Evolutionary conservation across 441 rosid species (phyloP).

Genomic region (Adansonia gregorii): DNA sequence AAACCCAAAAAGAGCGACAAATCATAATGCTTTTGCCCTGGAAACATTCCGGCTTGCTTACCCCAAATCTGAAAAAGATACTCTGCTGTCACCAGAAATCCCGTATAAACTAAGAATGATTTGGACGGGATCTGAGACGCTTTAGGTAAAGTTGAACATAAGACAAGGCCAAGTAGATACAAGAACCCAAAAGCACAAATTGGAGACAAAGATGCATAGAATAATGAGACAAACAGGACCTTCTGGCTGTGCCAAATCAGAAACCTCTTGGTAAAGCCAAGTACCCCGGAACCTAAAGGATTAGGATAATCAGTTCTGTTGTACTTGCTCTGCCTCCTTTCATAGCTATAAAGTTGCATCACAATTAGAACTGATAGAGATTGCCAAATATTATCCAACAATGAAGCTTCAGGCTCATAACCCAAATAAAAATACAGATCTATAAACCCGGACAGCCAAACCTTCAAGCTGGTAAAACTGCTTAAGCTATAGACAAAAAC

Average conservation of each 20-base stretch:
- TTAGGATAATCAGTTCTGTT: slow-evolving; percentile 53
- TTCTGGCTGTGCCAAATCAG: slow-evolving; percentile 97
- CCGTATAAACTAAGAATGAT: slow-evolving; percentile 73
- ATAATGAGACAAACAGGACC: slow-evolving; percentile 76
- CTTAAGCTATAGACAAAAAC: slow-evolving; percentile 90
- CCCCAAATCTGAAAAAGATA: slow-evolving; percentile 99
- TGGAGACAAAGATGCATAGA: slow-evolving; percentile 85
- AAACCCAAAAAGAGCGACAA: slow-evolving; percentile 81
- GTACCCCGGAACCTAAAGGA: slow-evolving; percentile 61
- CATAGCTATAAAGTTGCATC: slow-evolving; percentile 99
- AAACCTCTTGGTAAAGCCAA: slow-evolving; percentile 76
- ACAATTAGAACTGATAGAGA: slow-evolving; percentile 92
- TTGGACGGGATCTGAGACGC: slow-evolving; percentile 89
- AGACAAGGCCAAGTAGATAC: slow-evolving; percentile 81
- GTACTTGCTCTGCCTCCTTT: slow-evolving; percentile 92
- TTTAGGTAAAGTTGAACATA: slow-evolving; percentile 85
- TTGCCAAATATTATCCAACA: slow-evolving; percentile 91
- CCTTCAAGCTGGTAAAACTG: slow-evolving; percentile 76
- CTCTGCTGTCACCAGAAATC: slow-evolving; percentile 73
- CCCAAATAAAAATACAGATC: slow-evolving; percentile 86
- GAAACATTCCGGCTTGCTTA: slow-evolving; percentile 90
- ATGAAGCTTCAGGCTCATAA: slow-evolving; percentile 70
- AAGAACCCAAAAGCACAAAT: slow-evolving; percentile 87
- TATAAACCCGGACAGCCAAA: slow-evolving; percentile 72
- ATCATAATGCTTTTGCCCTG: slow-evolving; percentile 80